These are phyloP conservation scores for Serendipita vermifera DNA, from an alignment of 768 basidiomycete genomes.

Conservation along the genomic window DNA sequence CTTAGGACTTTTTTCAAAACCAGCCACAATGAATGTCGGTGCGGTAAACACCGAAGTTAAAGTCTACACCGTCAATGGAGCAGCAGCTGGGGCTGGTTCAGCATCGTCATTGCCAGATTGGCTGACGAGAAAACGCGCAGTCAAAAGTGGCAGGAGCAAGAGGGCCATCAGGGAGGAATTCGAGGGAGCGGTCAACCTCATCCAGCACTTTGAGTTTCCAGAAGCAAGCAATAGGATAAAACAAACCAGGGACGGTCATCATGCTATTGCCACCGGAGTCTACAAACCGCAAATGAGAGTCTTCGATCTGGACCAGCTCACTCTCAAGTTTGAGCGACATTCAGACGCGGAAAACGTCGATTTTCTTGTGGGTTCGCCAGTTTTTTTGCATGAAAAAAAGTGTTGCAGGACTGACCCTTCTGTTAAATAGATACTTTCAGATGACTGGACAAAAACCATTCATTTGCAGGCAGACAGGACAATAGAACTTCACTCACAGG, in stretches of 20 bases:
- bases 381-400: no score
- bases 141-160: constrained; percentile 51
- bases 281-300: constrained; percentile 97
- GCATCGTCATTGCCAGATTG: constrained; percentile 91
- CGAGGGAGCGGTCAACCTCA: constrained; percentile 77
- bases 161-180: constrained; percentile 51
- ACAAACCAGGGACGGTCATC: constrained; percentile 81
- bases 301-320: constrained; percentile 87
- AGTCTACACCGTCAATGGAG: constrained; percentile 94
- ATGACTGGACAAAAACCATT: constrained; percentile 98
- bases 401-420: neutral
- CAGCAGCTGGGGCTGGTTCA: constrained; percentile 51
- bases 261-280: constrained; percentile 87
- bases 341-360: constrained; percentile 96
- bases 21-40: constrained; percentile 10
- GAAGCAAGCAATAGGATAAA: constrained; percentile 88
- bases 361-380: constrained; percentile 70
- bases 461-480: constrained; percentile 95
- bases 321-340: constrained; percentile 91
- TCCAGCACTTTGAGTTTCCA: constrained; percentile 94
- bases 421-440: constrained; percentile 65
- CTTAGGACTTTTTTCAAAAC: no score
- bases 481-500: constrained; percentile 86
- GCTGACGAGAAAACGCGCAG: constrained; percentile 61
- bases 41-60: constrained; percentile 26